These are phyloP conservation scores for Keithomyces neogunnii DNA, from an alignment of 2,329 filamentous ascomycete species.

Conservation along the genomic window DNA sequence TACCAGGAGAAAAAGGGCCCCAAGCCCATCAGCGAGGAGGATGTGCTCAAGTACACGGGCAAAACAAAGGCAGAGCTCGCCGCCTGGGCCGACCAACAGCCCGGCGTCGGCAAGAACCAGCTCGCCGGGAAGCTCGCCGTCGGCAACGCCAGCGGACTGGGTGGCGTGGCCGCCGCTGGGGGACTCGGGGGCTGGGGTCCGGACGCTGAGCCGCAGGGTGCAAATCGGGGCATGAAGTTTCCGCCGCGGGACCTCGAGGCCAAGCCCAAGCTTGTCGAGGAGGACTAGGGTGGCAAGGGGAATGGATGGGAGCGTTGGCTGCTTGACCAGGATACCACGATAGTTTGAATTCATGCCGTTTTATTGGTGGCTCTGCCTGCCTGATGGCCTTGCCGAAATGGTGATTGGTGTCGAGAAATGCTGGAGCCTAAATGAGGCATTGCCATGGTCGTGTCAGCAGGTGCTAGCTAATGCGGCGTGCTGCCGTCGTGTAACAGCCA, in stretches of 20 bases:
- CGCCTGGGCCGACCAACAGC: constrained; percentile 26
- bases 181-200: constrained; percentile 28
- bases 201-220: constrained; percentile 16
- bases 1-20: constrained; percentile 23
- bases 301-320: not conserved
- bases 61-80: constrained; percentile 26
- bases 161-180: constrained; percentile 17
- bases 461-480: too few species aligned
- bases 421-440: too few species aligned
- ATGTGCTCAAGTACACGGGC: constrained; percentile 32
- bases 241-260: constrained; percentile 15
- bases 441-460: too few species aligned
- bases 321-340: not conserved
- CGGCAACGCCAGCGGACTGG: constrained; percentile 23
- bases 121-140: constrained; percentile 23
- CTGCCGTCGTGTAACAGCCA: not conserved
- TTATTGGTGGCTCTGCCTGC: not conserved
- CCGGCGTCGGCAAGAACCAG: constrained; percentile 32
- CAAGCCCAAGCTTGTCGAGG: not conserved
- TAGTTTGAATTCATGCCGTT: not conserved
- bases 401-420: too few species aligned
- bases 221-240: constrained; percentile 26
- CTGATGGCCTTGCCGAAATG: too few species aligned
- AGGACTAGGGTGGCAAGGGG: constrained; percentile 5
- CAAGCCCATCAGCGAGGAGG: constrained; percentile 26